Base-by-base conservation (phyloP, 2,329 filamentous ascomycete species). In the Monosporascus sp. region DNA sequence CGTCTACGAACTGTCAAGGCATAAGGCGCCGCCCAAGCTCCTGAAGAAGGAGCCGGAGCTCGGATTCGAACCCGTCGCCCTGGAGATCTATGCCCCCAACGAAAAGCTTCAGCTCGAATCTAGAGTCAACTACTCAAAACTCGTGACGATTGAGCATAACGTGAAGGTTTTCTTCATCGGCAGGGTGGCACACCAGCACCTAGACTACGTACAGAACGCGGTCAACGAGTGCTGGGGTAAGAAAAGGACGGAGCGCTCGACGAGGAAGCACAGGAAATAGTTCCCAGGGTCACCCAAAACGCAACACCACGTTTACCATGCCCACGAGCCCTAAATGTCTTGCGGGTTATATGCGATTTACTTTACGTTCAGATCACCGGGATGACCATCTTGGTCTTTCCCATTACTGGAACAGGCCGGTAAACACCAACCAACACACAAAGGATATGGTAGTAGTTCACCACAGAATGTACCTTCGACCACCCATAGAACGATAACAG, bases 121-220 rank as follows among this genome's bases (percentile, higher is more conserved):
- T 14, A 75, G 81, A 5, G 73, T 82, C 57, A 82, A 83, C 65
- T 83, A 83, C 63, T 76, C 78, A 5, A 83, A 83, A 56, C 67
- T 79, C 6, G 71, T 75, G 27, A 80, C 78, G 3, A 70, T 84
- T 25, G 79, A 83, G 62, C 81, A 83, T 66, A 84, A 84, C 59
- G 68, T 77, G 58, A 75, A 72, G 46, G 78, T 83, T n/a, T 72
- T 77, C 58, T 82, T 83, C 60, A 77, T 84, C 49, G 81, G 81
- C n/a, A 61, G 65, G 5, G 70, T 83, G 17, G 51, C 61, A 3
- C 51, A 58, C 1, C 59, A 68, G 0, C 71, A 80, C 59, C 74
- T 72, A 56, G 61, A 73, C 0, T 66, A 66, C 8, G 73, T 81
- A 31, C 60, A 60, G 7, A 63, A 71, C 3, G 77, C 78, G 4